Conservation (phyloP, 2,329 filamentous ascomycete genomes). For the Annulohypoxylon truncatum region DNA sequence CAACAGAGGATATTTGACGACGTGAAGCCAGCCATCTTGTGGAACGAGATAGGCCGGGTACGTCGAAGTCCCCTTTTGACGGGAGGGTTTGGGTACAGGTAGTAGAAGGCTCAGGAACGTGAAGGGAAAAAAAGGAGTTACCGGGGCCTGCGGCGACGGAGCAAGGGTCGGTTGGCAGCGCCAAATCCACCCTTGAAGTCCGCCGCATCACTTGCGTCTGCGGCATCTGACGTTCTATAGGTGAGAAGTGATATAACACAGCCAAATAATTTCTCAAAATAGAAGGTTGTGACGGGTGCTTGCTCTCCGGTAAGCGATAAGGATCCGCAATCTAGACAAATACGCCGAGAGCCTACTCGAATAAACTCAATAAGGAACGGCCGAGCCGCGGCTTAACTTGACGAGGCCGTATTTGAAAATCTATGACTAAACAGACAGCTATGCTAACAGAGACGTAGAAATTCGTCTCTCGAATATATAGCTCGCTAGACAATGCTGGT, state of each 20-base stretch:
- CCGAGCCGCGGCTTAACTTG: background rate
- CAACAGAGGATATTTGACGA: slow-evolving; percentile 44
- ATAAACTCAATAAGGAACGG: slow-evolving; percentile 7
- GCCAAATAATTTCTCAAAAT: slow-evolving; percentile 36
- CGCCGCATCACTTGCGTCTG: slow-evolving; percentile 41
- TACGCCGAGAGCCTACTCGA: slow-evolving; percentile 25
- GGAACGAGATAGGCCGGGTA: slow-evolving; percentile 45
- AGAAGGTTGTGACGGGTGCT: slow-evolving; percentile 38
- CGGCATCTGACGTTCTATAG: slow-evolving; percentile 38
- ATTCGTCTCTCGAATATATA: slow-evolving; percentile 15
- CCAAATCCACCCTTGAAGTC: slow-evolving; percentile 42
- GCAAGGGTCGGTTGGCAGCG: slow-evolving; percentile 42
- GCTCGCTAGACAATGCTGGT: background rate
- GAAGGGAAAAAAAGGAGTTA: slow-evolving; percentile 42
- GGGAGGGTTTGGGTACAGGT: slow-evolving; percentile 35
- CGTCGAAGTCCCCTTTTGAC: slow-evolving; percentile 43
- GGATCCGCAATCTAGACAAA: slow-evolving; percentile 26
- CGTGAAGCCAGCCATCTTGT: slow-evolving; percentile 47
- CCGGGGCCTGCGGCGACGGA: slow-evolving; percentile 42
- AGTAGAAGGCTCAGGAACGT: slow-evolving; percentile 37
- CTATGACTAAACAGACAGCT: slow-evolving; percentile 15
- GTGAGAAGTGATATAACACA: slow-evolving; percentile 23
- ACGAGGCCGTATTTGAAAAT: slow-evolving; percentile 1
- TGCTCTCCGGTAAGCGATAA: slow-evolving; percentile 30
- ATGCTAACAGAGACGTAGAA: background rate